A percentile compares a stretch with the other conserved stretches of the same genome.
phyloP scores from a whole-genome alignment of 2,329 filamentous ascomycete species.

The Ophiognomonia clavigignenti-juglandacearum region DNA sequence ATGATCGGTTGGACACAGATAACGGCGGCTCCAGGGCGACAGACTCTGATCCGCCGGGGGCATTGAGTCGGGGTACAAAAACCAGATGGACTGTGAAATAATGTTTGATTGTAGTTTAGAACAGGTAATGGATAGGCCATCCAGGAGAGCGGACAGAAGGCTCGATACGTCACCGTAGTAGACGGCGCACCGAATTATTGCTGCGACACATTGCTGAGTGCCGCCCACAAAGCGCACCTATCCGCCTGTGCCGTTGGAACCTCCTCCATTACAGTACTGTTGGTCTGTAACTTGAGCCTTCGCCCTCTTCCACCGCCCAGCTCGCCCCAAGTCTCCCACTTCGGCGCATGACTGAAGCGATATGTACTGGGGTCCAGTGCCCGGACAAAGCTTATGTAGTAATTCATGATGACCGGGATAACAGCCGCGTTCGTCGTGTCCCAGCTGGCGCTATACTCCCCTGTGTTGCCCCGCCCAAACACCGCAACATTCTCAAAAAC shows the following conservation, averaged over 20 bases:
- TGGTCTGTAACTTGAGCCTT: conserved; percentile 35
- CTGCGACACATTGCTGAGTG: conserved; percentile 28
- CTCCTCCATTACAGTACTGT: conserved; percentile 34
- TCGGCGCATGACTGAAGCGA: conserved; percentile 28
- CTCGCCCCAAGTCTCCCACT: conserved; percentile 36
- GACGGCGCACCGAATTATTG: too few species aligned
- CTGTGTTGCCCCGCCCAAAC: conserved; percentile 37
- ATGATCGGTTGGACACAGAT: too few species aligned
- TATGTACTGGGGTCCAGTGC: conserved; percentile 38
- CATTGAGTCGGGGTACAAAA: too few species aligned
- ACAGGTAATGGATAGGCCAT: too few species aligned
- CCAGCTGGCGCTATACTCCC: conserved; percentile 31
- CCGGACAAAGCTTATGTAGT: conserved; percentile 46
- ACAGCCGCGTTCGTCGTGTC: conserved; percentile 38
- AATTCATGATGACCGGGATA: conserved; percentile 43
- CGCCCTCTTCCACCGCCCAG: conserved; percentile 15
- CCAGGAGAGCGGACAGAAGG: too few species aligned
- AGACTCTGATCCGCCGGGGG: too few species aligned
- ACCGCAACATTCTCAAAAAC: conserved; percentile 42
- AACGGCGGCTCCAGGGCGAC: too few species aligned
- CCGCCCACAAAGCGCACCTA: conserved; percentile 37
- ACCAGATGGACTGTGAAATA: too few species aligned
- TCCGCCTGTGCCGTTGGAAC: conserved; percentile 27
- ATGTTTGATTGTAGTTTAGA: too few species aligned
- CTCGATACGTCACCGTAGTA: too few species aligned